Evolutionary conservation across 495 filamentous ascomycete genomes (phyloP), one percentile per base, ranked within the genome.

Genomic region (Aspergillus diversus): DNA sequence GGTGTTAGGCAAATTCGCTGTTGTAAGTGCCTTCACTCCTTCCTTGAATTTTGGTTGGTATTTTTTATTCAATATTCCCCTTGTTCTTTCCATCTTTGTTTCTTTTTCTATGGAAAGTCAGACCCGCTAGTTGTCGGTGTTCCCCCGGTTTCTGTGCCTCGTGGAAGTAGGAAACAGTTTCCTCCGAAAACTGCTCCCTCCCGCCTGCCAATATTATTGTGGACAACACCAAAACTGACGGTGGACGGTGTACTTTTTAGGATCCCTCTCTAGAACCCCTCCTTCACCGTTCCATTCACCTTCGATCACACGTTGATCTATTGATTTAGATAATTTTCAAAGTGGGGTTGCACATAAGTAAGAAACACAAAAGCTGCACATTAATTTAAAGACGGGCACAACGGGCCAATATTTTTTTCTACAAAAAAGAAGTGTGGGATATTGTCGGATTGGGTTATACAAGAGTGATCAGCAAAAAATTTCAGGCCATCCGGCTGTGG

Each of bases 401-500:
- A 43, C 11, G 7, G 8, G 39, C n/a, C 39, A 43, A 43, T 43
- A 47, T 9, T 3, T 9, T 9, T 43, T 43, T 9, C 39, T 7
- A 27, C 21, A 34, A 34, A 54, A 33, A 55, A 60, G 34, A 50
- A 1, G 8, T 35, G 43, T 27, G 13, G 53, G 54, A 55, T 32
- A 55, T 39, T 27, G 33, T 21, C 52, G 48, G 60, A 55, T 37
- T 69, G 57, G 66, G 59, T 54, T 60, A 35, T 63, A 62, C 39
- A 60, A 63, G 48, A 58, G 13, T 43, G 32, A 13, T 43, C 11
- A 43, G n/a, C 39, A 11, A 59, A 52, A 60, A 66, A 48, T 53
- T 27, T 27, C 42, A 64, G 63, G 49, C 59, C 48, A 53, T 56
- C 52, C 55, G 68, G 66, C 66, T 68, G 74, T 71, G 71, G 73